A percentile compares a stretch with the other conserved stretches of the same genome.
Evolutionary conservation across 345 rosid species (phyloP).

Genomic region (Psidium friedrichsthalianum): DNA sequence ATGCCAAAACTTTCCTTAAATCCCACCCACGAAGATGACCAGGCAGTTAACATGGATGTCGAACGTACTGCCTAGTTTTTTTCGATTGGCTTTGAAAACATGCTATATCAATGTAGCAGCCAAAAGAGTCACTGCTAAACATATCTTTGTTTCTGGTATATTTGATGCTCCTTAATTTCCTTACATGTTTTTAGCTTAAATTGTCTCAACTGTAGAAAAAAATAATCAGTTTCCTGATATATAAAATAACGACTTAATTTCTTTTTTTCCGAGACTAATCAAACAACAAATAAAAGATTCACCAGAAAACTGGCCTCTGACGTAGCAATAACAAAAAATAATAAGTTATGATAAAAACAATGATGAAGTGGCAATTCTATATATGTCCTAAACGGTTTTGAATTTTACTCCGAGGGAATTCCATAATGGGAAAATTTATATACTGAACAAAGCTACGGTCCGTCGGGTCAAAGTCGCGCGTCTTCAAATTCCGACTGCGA

Average conservation of each 20-base stretch:
- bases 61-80: neutral
- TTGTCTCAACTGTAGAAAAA: neutral
- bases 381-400: neutral
- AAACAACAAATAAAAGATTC: too few species aligned
- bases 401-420: neutral
- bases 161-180: too few species aligned
- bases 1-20: neutral
- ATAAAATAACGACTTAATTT: neutral
- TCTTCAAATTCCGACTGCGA: too few species aligned
- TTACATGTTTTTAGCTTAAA: neutral
- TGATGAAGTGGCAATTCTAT: neutral
- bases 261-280: neutral
- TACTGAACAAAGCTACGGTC: neutral
- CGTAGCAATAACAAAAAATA: neutral
- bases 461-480: too few species aligned
- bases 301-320: neutral
- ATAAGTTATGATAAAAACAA: neutral
- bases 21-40: neutral
- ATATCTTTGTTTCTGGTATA: too few species aligned
- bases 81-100: neutral
- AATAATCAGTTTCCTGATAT: too few species aligned
- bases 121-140: too few species aligned
- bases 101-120: too few species aligned
- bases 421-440: neutral
- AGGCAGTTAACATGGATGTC: too few species aligned